Evolutionary conservation across 306 rosid genomes (phyloP).

Genomic region (Astragalus glycyphyllos): DNA sequence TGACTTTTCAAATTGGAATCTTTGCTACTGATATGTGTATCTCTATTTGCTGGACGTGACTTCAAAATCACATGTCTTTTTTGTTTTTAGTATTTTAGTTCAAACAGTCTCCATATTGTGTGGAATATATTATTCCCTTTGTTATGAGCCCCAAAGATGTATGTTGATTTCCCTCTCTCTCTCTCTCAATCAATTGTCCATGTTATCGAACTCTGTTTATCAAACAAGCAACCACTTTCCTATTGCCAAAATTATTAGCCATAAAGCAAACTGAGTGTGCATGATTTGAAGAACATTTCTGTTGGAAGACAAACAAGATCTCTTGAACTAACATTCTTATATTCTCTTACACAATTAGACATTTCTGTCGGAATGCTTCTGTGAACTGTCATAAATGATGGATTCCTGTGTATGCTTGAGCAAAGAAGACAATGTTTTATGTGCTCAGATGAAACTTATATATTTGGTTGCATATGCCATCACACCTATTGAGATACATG

Average conservation of each 20-base stretch:
- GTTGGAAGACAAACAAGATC: slow-evolving; percentile 6
- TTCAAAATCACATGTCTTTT: neutral
- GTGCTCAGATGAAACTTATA: slow-evolving; percentile 11
- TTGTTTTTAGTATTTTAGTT: slow-evolving; percentile 17
- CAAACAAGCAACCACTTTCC: slow-evolving; percentile 11
- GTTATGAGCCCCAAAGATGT: no score
- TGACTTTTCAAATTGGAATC: slow-evolving; percentile 1
- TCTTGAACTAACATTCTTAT: slow-evolving; percentile 24
- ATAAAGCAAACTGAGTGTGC: neutral
- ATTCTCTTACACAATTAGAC: slow-evolving; percentile 19
- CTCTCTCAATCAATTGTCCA: no score
- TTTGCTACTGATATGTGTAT: neutral
- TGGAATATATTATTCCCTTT: neutral
- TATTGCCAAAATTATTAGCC: slow-evolving; percentile 9
- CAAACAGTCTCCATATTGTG: slow-evolving; percentile 22
- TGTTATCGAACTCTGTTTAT: slow-evolving; percentile 26
- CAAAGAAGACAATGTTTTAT: slow-evolving; percentile 3
- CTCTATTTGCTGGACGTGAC: neutral
- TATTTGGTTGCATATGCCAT: neutral
- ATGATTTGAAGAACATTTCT: slow-evolving; percentile 15
- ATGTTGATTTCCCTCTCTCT: no score
- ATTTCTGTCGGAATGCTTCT: slow-evolving; percentile 10
- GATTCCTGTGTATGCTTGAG: slow-evolving; percentile 25
- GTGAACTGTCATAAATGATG: slow-evolving; percentile 7
- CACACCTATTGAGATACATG: slow-evolving; percentile 15